Percentiles rank a stretch among this genome's conserved stretches.
Evolutionary conservation across 2,329 filamentous ascomycete species (phyloP).

Genomic region (Aspergillus fischeri): DNA sequence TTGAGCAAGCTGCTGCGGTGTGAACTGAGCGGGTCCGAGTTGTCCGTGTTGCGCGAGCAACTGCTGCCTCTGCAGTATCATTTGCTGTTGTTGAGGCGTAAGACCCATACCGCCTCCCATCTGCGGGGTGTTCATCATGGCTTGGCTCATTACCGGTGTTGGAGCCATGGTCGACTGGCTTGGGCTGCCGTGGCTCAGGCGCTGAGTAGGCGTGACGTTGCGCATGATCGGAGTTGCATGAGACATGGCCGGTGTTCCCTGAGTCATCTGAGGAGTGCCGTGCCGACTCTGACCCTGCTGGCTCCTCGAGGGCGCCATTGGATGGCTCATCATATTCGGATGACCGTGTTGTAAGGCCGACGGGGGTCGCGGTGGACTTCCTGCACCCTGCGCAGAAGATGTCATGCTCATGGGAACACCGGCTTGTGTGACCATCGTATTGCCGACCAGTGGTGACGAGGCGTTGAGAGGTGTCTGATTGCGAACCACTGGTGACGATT

Average conservation of each 20-base stretch:
- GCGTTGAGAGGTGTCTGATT: slow-evolving; percentile 44
- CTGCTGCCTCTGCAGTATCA: slow-evolving; percentile 37
- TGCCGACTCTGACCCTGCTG: slow-evolving; percentile 46
- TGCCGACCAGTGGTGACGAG: slow-evolving; percentile 44
- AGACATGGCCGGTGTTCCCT: slow-evolving; percentile 44
- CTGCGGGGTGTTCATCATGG: slow-evolving; percentile 38
- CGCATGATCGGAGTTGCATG: slow-evolving; percentile 47
- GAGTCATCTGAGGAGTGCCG: slow-evolving; percentile 46
- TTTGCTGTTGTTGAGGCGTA: slow-evolving; percentile 40
- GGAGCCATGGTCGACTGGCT: slow-evolving; percentile 38
- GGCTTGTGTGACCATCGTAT: slow-evolving; percentile 35
- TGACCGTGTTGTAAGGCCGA: slow-evolving; percentile 46
- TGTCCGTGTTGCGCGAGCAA: slow-evolving; percentile 36
- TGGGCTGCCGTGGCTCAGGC: slow-evolving; percentile 45
- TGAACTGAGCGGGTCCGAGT: slow-evolving; percentile 32
- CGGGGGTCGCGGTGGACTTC: slow-evolving; percentile 43
- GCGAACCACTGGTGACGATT: slow-evolving; percentile 45
- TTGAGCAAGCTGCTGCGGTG: slow-evolving; percentile 39
- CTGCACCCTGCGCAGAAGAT: slow-evolving; percentile 43
- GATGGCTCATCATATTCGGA: slow-evolving; percentile 42
- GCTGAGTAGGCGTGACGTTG: slow-evolving; percentile 45
- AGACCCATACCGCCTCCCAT: slow-evolving; percentile 33
- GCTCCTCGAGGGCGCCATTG: slow-evolving; percentile 43
- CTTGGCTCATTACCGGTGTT: slow-evolving; percentile 44
- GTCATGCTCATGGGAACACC: slow-evolving; percentile 44